Conservation (phyloP, 495 filamentous ascomycete species). For the Viridothelium virens region DNA sequence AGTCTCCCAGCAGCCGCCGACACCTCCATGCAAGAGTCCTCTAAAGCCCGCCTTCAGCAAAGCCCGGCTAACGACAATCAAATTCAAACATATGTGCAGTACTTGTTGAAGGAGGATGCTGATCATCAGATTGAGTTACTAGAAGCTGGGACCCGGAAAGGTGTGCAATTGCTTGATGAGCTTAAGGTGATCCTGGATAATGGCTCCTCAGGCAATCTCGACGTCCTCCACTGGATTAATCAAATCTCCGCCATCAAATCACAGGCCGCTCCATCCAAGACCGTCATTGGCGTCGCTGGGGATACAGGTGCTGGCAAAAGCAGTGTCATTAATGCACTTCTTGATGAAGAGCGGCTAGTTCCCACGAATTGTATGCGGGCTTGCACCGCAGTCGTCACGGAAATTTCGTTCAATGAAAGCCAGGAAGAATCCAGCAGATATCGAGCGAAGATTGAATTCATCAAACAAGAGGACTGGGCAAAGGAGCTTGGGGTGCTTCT, state of each 20-base stretch:
- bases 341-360: constrained; percentile 40
- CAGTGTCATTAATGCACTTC: constrained; percentile 32
- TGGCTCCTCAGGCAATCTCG: constrained; percentile 18
- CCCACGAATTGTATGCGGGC: constrained; percentile 55
- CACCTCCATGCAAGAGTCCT: background rate
- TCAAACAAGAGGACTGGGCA: constrained; percentile 48
- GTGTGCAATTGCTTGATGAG: constrained; percentile 33
- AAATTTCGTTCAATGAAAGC: constrained; percentile 54
- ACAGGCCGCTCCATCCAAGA: constrained; percentile 31
- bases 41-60: background rate
- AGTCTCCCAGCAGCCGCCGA: background rate
- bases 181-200: constrained; percentile 27
- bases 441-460: constrained; percentile 58
- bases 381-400: constrained; percentile 59
- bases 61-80: background rate
- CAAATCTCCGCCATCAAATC: constrained; percentile 37
- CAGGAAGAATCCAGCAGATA: constrained; percentile 43
- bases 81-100: background rate
- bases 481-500: constrained; percentile 47
- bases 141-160: constrained; percentile 37
- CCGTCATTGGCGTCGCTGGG: constrained; percentile 32
- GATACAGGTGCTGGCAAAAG: constrained; percentile 34
- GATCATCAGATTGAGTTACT: constrained; percentile 31
- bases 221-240: constrained; percentile 38
- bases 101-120: background rate